Evolutionary conservation across 2,329 filamentous ascomycete species (phyloP).

Genomic region (Aureobasidium melanogenum): DNA sequence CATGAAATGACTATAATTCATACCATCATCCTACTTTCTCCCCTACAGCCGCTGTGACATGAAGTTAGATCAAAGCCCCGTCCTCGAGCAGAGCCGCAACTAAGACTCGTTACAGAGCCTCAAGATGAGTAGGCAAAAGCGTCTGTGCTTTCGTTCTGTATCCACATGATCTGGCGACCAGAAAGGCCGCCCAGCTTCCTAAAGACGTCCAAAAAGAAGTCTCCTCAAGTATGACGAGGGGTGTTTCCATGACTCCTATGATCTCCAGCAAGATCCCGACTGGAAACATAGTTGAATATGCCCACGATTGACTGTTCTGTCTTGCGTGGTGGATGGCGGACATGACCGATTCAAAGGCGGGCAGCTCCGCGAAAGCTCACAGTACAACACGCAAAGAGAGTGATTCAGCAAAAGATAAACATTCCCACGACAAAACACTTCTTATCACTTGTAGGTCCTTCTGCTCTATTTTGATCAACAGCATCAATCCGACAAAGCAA

Average conservation of each 20-base stretch:
- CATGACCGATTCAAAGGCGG: neutral
- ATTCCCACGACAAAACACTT: neutral
- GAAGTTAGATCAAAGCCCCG: too few species aligned
- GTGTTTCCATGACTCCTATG: too few species aligned
- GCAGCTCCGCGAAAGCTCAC: neutral
- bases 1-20: conserved; percentile 1
- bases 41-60: neutral
- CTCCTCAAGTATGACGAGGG: too few species aligned
- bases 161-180: too few species aligned
- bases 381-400: neutral
- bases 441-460: neutral
- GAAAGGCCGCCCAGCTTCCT: too few species aligned
- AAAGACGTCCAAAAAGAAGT: too few species aligned
- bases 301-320: too few species aligned
- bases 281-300: too few species aligned
- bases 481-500: neutral
- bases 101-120: neutral
- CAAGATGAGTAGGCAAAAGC: neutral
- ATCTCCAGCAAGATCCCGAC: too few species aligned
- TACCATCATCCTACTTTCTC: neutral
- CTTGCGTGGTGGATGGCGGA: neutral
- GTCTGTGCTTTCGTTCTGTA: too few species aligned
- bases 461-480: neutral
- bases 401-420: neutral
- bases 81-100: neutral